Evolutionary conservation across 2,329 filamentous ascomycete genomes (phyloP), one percentile per base, ranked within the genome.

Genomic region (Canariomyces notabilis): DNA sequence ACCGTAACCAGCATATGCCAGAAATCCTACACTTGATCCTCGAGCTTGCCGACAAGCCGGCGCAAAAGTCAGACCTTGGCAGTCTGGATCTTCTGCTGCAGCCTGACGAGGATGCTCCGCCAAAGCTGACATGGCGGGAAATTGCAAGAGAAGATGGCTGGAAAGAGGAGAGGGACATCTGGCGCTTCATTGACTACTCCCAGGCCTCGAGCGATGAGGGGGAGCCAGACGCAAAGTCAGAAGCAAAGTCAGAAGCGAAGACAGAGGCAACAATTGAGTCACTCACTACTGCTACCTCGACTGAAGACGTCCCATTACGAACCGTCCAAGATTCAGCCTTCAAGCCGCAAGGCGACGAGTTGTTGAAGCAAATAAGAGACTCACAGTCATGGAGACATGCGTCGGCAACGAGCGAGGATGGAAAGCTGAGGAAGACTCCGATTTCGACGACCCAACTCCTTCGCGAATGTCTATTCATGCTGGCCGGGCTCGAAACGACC

Each of bases 401-500:
- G 11, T 48, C 43, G 31, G 47, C 52, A 21, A 57, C 53, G 41
- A 67, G 71, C 16, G 40, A 60, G 3, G 50, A 57, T 8, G 64
- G 62, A 0, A 60, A 58, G 26, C 50, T 64, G 1, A 65, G 64
- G 23, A 74, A 73, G 46, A 62, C 70, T 1, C 57, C 65, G 1
- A 70, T 91, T 5, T 79, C 85, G 0, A 90, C 95, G 61, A 70
- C 86, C 1, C 82, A 90, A 53, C 71, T 83, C 9, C 69, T 90
- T 20, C 80, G 89, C 38, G 89, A 97, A 59, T 78, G 81, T 0
- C 70, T 96, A 0, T 91, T 88, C 58, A 94, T 96, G 87, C 75
- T 97, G 0, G 79, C 81, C 44, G 90, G 90, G 1, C 69, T 93
- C 4, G 77, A 82, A 5, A 91, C 86, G 2, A 83, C 81, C 2